Evolutionary conservation across 2,329 filamentous ascomycete genomes (phyloP).

Genomic region (Colletotrichum liaoningense): DNA sequence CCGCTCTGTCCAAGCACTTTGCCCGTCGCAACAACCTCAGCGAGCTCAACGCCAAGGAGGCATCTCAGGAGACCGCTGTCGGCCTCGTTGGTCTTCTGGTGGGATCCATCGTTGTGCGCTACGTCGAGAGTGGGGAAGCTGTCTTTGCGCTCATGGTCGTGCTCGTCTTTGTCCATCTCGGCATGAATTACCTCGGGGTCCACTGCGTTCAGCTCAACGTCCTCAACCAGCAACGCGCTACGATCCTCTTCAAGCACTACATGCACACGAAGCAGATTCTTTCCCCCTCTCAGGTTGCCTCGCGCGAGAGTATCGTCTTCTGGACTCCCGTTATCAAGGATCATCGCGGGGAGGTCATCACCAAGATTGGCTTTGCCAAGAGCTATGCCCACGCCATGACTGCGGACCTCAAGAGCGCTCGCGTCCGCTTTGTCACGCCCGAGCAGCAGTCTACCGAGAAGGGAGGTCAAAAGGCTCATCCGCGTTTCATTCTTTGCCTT

Average conservation of each 20-base stretch:
- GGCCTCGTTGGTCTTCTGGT: slow-evolving; percentile 87
- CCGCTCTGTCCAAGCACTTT: slow-evolving; percentile 92
- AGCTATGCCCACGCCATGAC: slow-evolving; percentile 51
- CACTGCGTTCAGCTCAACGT: slow-evolving; percentile 84
- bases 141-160: slow-evolving; percentile 81
- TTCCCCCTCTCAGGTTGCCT: slow-evolving; percentile 73
- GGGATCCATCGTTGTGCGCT: slow-evolving; percentile 84
- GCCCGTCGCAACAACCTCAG: slow-evolving; percentile 87
- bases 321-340: slow-evolving; percentile 49
- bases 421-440: not conserved
- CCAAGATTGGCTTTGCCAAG: slow-evolving; percentile 53
- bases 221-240: slow-evolving; percentile 88
- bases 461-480: not conserved
- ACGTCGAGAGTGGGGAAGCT: slow-evolving; percentile 75
- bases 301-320: slow-evolving; percentile 72
- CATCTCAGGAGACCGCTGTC: slow-evolving; percentile 94
- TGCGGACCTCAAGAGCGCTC: not conserved
- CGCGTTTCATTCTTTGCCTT: slow-evolving; percentile 4
- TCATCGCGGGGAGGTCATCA: slow-evolving; percentile 39
- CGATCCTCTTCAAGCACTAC: slow-evolving; percentile 76
- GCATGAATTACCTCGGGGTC: slow-evolving; percentile 89
- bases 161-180: slow-evolving; percentile 81
- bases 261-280: slow-evolving; percentile 64
- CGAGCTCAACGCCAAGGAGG: slow-evolving; percentile 94
- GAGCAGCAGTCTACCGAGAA: no score